Conservation (phyloP, 352 stramenopile genomes). For the Phytopythium cucurbitacearum region DNA sequence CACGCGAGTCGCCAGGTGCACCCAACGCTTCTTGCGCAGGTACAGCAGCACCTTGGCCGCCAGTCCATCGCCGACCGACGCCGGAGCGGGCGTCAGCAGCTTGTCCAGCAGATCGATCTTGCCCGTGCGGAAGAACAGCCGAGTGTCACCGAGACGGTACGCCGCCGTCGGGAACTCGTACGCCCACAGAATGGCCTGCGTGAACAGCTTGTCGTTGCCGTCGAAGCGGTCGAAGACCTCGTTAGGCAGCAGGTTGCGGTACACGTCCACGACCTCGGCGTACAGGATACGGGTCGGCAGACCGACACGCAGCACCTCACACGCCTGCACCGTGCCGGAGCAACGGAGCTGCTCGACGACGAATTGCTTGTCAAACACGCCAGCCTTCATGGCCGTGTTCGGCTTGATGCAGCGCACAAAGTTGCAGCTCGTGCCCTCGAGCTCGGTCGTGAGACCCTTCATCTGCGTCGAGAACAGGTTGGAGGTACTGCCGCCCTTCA, state of each 20-base stretch:
- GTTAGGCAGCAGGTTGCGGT: constrained; percentile 59
- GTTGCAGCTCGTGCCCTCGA: constrained; percentile 87
- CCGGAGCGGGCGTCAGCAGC: constrained; percentile 54
- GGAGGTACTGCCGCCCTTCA: constrained; percentile 65
- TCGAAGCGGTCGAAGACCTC: constrained; percentile 71
- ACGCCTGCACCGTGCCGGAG: constrained; percentile 74
- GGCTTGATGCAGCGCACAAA: constrained; percentile 96
- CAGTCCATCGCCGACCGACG: constrained; percentile 19
- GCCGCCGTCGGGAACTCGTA: constrained; percentile 73
- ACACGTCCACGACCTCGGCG: constrained; percentile 80
- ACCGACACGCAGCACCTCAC: constrained; percentile 75
- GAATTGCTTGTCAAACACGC: constrained; percentile 72
- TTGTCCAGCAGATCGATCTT: constrained; percentile 84
- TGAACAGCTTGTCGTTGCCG: constrained; percentile 85
- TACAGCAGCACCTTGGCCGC: constrained; percentile 48
- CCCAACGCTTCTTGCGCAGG: constrained; percentile 77
- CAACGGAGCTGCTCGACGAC: constrained; percentile 73
- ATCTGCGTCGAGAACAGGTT: constrained; percentile 84
- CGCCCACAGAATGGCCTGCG: constrained; percentile 72
- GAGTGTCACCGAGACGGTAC: constrained; percentile 77
- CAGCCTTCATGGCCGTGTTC: constrained; percentile 91
- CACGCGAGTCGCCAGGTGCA: constrained; percentile 57
- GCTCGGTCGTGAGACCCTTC: constrained; percentile 73
- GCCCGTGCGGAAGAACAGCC: constrained; percentile 82
- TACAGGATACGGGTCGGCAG: constrained; percentile 85